Evolutionary conservation across 2,329 filamentous ascomycete species (phyloP), one percentile per base, ranked within the genome.

Genomic region (Calcarisporium arbuscula): DNA sequence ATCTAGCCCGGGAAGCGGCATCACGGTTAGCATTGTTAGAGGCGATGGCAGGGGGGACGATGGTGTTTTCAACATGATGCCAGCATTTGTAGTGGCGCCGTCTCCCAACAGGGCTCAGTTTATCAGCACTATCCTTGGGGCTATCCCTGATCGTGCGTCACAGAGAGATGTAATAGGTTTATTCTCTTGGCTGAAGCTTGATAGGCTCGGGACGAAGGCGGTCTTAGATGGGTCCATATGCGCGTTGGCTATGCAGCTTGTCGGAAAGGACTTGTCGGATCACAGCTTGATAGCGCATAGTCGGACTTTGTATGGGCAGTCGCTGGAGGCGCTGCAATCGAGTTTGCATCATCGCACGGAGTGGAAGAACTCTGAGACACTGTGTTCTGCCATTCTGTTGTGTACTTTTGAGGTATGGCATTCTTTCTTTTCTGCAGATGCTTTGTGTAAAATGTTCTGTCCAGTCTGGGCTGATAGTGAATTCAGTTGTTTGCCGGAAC

Each of bases 401-500:
- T 61, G 60, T 34, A 45, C 61, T 12, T 64, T 56, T 21, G 62
- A 64, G 54, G 58, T 63, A 48, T 30, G 41, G 20, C 17, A 32
- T 25, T 19, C 15, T 14, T 28, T n/a, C n/a, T n/a, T n/a, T n/a
- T n/a, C n/a, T n/a, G n/a, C n/a, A n/a, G n/a, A n/a, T n/a, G n/a
- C n/a, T 32, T 14, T 19, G 29, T 17, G 19, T 30, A 27, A 22
- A 17, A 10, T n/a, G 15, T 16, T 19, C 20, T 30, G 19, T 32
- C 17, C 27, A 28, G 21, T 38, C 29, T 35, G 30, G 34, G 32
- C 43, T 48, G 29, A 48, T 42, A 8, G 8, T 22, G 25, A 17
- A 34, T 20, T 19, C 26, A 64, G 61, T 46, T 64, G n/a, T 65
- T 65, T 45, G 61, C 62, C 5, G 62, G 61, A n/a, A 66, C 61